Evolutionary conservation across 2,329 filamentous ascomycete species (phyloP).

Genomic region (Cercospora citrullina): DNA sequence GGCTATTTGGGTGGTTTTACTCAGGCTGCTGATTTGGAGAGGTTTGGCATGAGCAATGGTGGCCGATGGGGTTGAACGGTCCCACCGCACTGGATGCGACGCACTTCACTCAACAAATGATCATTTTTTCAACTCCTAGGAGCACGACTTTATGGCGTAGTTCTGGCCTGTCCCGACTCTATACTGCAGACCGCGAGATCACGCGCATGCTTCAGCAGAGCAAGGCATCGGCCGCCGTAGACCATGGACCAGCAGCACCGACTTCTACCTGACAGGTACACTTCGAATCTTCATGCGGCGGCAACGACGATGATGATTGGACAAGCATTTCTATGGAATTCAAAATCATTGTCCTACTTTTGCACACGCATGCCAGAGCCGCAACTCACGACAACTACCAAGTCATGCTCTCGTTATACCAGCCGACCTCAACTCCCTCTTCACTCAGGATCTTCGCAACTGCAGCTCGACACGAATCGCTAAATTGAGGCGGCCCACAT

Average conservation of each 20-base stretch:
- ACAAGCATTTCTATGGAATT: no score
- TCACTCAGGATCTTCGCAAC: slow-evolving; percentile 26
- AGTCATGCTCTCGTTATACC: slow-evolving; percentile 26
- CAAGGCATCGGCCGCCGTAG: no score
- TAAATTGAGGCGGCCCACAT: slow-evolving; percentile 26
- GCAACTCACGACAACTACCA: slow-evolving; percentile 10
- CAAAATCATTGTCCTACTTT: no score
- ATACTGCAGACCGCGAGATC: no score
- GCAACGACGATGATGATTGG: no score
- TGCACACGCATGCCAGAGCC: background rate
- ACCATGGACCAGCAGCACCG: no score
- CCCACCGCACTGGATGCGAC: background rate
- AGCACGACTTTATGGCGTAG: no score
- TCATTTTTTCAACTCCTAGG: background rate
- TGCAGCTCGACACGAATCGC: slow-evolving; percentile 25
- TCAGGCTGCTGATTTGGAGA: slow-evolving; percentile 11
- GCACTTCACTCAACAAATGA: background rate
- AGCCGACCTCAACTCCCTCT: slow-evolving; percentile 25
- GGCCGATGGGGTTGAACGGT: background rate
- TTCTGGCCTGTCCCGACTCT: no score
- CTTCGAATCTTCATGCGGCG: no score
- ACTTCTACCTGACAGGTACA: no score
- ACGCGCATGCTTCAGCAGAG: no score
- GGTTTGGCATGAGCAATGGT: slow-evolving; percentile 1
- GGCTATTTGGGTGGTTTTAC: slow-evolving; percentile 7